A percentile compares a stretch with the other conserved stretches of the same genome.
phyloP scores from a whole-genome alignment of 2,329 filamentous ascomycete species.

The Hypomyces rosellus region DNA sequence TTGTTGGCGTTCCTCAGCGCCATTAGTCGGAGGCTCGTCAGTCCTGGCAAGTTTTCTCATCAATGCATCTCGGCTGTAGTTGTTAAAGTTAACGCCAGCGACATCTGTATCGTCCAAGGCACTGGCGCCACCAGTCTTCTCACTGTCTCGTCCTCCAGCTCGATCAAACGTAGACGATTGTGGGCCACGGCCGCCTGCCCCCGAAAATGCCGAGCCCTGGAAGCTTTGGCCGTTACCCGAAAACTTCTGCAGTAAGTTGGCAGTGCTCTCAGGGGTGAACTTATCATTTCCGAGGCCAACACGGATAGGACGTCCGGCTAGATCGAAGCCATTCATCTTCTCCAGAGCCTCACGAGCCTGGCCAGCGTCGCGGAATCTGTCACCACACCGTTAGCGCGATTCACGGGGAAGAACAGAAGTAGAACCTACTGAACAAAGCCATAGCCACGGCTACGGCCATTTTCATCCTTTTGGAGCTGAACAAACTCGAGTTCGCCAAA shows the following conservation, averaged over 20 bases:
- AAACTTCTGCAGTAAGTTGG: constrained; percentile 87
- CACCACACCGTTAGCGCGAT: constrained; percentile 26
- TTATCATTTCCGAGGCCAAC: constrained; percentile 99
- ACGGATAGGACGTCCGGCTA: constrained; percentile 93
- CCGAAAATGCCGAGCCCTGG: constrained; percentile 88
- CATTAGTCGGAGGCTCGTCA: constrained; percentile 66
- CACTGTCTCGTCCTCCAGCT: constrained; percentile 78
- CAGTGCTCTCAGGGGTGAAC: constrained; percentile 95
- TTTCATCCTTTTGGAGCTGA: constrained; percentile 93
- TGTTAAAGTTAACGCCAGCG: constrained; percentile 98
- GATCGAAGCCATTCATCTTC: constrained; percentile 99
- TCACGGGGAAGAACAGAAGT: background rate
- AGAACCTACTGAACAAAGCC: constrained; percentile 91
- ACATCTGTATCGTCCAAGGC: constrained; percentile 97
- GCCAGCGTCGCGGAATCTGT: constrained; percentile 79
- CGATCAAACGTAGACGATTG: constrained; percentile 87
- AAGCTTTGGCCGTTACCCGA: constrained; percentile 72
- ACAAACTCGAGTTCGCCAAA: constrained; percentile 98
- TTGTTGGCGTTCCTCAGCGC: constrained; percentile 59
- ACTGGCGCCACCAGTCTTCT: constrained; percentile 86
- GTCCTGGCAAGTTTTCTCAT: constrained; percentile 98
- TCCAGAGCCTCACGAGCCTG: constrained; percentile 92
- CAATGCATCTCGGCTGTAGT: constrained; percentile 95
- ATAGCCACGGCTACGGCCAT: constrained; percentile 84
- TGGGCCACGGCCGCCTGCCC: constrained; percentile 78